Conservation (phyloP, 2,329 filamentous ascomycete species). For the Alternaria sp. region DNA sequence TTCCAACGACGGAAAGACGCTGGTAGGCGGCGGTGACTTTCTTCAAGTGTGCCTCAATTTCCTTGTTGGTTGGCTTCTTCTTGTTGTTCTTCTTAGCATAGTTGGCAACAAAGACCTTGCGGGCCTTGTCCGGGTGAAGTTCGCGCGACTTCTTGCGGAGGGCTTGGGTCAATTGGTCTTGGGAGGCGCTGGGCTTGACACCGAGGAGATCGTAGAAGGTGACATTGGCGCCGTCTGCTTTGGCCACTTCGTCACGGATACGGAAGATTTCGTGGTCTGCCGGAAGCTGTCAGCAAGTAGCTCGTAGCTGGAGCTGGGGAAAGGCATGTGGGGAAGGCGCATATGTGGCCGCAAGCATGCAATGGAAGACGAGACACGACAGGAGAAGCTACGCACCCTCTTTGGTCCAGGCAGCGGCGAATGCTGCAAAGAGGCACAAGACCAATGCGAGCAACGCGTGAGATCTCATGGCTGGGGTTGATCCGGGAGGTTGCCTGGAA, state of each 20-base stretch:
- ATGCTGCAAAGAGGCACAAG: constrained; percentile 72
- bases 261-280: constrained; percentile 98
- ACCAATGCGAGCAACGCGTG: constrained; percentile 69
- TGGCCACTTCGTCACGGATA: constrained; percentile 83
- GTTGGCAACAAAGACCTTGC: constrained; percentile 79
- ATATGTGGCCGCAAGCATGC: constrained; percentile 10
- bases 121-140: constrained; percentile 95
- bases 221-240: constrained; percentile 76
- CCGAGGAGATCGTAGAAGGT: constrained; percentile 96
- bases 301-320: constrained; percentile 4
- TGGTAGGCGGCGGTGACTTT: constrained; percentile 83
- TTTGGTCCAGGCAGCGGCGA: constrained; percentile 83
- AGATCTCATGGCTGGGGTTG: constrained; percentile 70
- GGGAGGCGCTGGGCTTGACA: constrained; percentile 73
- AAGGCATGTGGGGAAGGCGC: constrained; percentile 20
- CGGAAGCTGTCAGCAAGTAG: constrained; percentile 29
- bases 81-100: constrained; percentile 63
- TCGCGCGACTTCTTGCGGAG: constrained; percentile 86
- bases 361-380: constrained; percentile 13
- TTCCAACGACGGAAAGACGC: constrained; percentile 82
- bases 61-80: constrained; percentile 70
- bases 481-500: constrained; percentile 20
- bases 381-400: constrained; percentile 67
- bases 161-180: constrained; percentile 91
- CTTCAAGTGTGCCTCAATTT: constrained; percentile 82